phyloP scores from a whole-genome alignment of 768 basidiomycete genomes.

The Multifurca ochricompacta region DNA sequence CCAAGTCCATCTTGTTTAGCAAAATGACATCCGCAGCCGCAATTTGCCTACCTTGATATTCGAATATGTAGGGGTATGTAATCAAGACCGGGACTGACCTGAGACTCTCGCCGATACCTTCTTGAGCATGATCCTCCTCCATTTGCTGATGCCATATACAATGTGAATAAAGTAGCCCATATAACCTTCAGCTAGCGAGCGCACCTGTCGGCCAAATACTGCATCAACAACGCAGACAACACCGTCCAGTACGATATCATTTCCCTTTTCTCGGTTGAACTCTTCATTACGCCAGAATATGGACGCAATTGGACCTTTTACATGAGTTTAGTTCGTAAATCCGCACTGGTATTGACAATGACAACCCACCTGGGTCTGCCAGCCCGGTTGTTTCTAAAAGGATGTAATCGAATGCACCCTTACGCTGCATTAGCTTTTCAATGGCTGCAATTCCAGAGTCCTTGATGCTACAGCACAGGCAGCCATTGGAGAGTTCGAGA shows the following conservation, averaged over 20 bases:
- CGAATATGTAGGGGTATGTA: not conserved
- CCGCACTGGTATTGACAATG: not conserved
- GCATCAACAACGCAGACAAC: constrained; percentile 92
- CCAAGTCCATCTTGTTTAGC: constrained; percentile 87
- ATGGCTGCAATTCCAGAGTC: constrained; percentile 91
- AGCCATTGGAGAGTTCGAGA: constrained; percentile 91
- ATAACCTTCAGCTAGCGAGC: not conserved
- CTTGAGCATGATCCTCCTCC: constrained; percentile 62
- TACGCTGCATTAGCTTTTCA: constrained; percentile 80
- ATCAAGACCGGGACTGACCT: constrained; percentile 40
- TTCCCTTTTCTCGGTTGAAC: constrained; percentile 57
- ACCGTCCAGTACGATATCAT: constrained; percentile 73
- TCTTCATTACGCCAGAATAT: constrained; percentile 88
- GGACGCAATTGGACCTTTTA: constrained; percentile 70
- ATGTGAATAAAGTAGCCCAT: not conserved
- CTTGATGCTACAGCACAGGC: constrained; percentile 97
- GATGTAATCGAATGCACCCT: constrained; percentile 91
- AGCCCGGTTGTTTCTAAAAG: constrained; percentile 93
- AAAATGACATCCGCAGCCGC: constrained; percentile 88
- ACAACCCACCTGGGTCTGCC: constrained; percentile 76
- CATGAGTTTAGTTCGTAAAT: not conserved
- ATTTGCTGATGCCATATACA: constrained; percentile 56
- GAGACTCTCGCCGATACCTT: constrained; percentile 68
- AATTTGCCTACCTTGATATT: constrained; percentile 61
- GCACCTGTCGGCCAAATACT: constrained; percentile 61